These are phyloP conservation scores for Amaranthus hypochondriacus DNA, from an alignment of 148 eudicot genomes.

Conservation along the genomic window DNA sequence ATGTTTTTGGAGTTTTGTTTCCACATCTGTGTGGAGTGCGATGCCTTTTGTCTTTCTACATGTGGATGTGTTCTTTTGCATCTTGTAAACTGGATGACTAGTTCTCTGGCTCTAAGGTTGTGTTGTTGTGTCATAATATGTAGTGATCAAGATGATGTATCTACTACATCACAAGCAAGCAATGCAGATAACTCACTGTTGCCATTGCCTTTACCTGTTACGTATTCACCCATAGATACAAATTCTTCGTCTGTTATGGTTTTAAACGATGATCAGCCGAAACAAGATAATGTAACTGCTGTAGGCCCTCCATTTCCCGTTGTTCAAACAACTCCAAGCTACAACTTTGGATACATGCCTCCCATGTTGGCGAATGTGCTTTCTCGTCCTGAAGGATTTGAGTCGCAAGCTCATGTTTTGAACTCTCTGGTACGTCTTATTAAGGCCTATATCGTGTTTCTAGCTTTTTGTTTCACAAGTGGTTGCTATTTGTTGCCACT, in stretches of 20 bases:
- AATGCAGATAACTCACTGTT: slow-evolving; percentile 26
- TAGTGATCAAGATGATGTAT: slow-evolving; percentile 39
- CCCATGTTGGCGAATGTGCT: slow-evolving; percentile 42
- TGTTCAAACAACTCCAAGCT: slow-evolving; percentile 44
- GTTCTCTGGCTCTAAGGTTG: not conserved
- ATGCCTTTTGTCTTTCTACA: not conserved
- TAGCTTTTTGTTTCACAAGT: not conserved
- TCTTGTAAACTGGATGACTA: not conserved
- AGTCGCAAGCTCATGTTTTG: slow-evolving; percentile 40
- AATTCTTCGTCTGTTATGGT: slow-evolving; percentile 22
- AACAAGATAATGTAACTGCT: slow-evolving; percentile 37
- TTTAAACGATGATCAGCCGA: slow-evolving; percentile 35
- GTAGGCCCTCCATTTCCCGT: slow-evolving; percentile 48
- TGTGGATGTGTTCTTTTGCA: not conserved
- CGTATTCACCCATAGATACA: slow-evolving; percentile 21
- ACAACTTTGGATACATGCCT: slow-evolving; percentile 44
- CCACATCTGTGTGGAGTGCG: not conserved
- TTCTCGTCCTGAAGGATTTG: slow-evolving; percentile 44
- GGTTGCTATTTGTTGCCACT: not conserved
- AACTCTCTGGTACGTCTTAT: slow-evolving; percentile 24
- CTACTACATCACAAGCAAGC: slow-evolving; percentile 30
- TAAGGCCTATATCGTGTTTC: not conserved
- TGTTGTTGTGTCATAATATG: slow-evolving; percentile 13
- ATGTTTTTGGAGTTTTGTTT: not conserved
- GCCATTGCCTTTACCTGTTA: slow-evolving; percentile 24